phyloP scores from a whole-genome alignment of 768 basidiomycete genomes.

The Hemileccinum impolitum region DNA sequence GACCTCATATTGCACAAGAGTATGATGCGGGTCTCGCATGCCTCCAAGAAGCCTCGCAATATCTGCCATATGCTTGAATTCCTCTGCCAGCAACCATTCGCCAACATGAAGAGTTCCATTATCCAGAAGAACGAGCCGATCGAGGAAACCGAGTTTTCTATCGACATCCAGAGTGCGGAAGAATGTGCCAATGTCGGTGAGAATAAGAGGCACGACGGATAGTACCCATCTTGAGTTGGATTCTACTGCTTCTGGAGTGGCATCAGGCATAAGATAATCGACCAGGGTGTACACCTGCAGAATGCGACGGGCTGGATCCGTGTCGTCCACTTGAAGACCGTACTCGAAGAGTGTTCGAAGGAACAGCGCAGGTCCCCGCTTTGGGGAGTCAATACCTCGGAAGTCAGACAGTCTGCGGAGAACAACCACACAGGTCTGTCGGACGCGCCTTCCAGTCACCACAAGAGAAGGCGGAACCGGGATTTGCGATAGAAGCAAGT shows the following conservation, averaged over 20 bases:
- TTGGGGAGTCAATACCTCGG: conserved; percentile 33
- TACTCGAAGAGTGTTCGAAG: conserved; percentile 56
- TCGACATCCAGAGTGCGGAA: conserved; percentile 55
- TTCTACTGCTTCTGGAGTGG: conserved; percentile 19
- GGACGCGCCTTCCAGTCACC: conserved; percentile 36
- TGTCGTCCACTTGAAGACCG: conserved; percentile 34
- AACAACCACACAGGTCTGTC: conserved; percentile 51
- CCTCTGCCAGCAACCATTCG: conserved; percentile 69
- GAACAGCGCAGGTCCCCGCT: conserved; percentile 46
- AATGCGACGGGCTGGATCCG: conserved; percentile 58
- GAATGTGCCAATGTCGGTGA: conserved; percentile 54
- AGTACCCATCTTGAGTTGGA: conserved; percentile 47
- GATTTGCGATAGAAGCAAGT: conserved; percentile 41
- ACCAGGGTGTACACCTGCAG: conserved; percentile 55
- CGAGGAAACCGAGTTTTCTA: conserved; percentile 49
- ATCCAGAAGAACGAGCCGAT: conserved; percentile 56
- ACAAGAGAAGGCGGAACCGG: conserved; percentile 27
- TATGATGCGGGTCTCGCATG: conserved; percentile 33
- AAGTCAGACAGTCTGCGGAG: conserved; percentile 36
- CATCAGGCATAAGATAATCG: conserved; percentile 51
- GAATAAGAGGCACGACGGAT: conserved; percentile 52
- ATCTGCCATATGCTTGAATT: conserved; percentile 49
- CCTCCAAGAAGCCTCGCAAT: conserved; percentile 36
- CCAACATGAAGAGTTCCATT: conserved; percentile 21
- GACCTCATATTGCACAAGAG: conserved; percentile 47